phyloP scores from a whole-genome alignment of 768 basidiomycete genomes.

The Glaciozyma antarctica region DNA sequence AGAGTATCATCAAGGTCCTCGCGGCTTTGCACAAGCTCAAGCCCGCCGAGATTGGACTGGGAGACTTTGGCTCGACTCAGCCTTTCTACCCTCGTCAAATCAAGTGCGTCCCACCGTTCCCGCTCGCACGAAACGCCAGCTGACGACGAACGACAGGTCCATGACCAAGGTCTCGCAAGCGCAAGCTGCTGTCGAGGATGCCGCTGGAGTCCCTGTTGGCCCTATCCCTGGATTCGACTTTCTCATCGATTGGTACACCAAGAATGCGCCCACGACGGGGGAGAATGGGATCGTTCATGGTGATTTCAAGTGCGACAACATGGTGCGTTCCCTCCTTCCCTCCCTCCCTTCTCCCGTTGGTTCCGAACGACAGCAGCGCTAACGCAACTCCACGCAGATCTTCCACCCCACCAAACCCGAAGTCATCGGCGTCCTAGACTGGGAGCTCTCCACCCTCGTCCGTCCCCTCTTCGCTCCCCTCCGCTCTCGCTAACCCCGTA shows the following conservation, averaged over 20 bases:
- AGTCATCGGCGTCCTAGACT: conserved; percentile 92
- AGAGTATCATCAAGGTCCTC: conserved; percentile 62
- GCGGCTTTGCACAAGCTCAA: conserved; percentile 57
- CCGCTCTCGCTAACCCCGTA: conserved; percentile 33
- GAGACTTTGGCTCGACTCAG: conserved; percentile 59
- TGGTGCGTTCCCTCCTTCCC: conserved; percentile 45
- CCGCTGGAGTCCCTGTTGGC: conserved; percentile 53
- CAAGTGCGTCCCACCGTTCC: neutral
- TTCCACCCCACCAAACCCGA: conserved; percentile 85
- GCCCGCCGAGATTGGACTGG: conserved; percentile 58
- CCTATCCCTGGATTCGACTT: conserved; percentile 66
- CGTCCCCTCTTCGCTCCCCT: conserved; percentile 40
- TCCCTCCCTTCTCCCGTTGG: neutral
- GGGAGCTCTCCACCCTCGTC: conserved; percentile 93
- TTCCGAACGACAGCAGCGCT: neutral
- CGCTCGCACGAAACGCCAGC: neutral
- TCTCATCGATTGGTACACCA: conserved; percentile 64
- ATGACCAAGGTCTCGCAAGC: conserved; percentile 68
- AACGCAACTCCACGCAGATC: conserved; percentile 34
- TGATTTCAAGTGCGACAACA: conserved; percentile 95
- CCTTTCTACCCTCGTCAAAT: conserved; percentile 91
- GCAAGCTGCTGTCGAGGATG: conserved; percentile 60
- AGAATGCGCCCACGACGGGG: conserved; percentile 63
- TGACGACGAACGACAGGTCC: conserved; percentile 49
- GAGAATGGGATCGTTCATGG: conserved; percentile 76